A percentile compares a stretch with the other conserved stretches of the same genome.
phyloP scores from a whole-genome alignment of 495 filamentous ascomycete genomes.

The Tuber aestivum region DNA sequence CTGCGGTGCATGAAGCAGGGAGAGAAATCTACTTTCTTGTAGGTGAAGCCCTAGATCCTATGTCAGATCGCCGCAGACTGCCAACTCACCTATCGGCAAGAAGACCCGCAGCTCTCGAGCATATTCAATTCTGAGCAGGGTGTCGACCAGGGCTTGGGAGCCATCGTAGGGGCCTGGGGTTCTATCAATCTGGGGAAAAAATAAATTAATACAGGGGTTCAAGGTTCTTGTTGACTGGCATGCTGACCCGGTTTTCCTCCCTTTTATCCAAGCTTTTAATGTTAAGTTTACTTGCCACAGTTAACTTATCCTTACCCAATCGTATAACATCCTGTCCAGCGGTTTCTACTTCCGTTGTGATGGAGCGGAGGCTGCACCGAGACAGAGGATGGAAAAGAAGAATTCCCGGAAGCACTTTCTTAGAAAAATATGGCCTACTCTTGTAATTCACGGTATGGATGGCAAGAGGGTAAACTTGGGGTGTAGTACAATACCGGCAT shows the following conservation, averaged over 20 bases:
- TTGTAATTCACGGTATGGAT: background rate
- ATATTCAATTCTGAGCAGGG: background rate
- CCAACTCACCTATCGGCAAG: background rate
- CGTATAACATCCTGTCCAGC: background rate
- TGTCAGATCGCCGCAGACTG: background rate
- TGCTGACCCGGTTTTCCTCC: background rate
- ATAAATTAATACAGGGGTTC: background rate
- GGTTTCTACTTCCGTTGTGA: background rate
- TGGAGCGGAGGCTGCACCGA: background rate
- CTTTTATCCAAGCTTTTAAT: background rate
- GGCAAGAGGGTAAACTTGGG: background rate
- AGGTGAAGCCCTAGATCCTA: background rate
- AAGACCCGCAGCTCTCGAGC: background rate
- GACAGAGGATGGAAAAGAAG: background rate
- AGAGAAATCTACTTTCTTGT: background rate
- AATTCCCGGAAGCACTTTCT: background rate
- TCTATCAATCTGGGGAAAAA: background rate
- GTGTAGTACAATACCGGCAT: background rate
- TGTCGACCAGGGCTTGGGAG: background rate
- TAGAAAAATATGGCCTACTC: background rate
- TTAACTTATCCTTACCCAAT: background rate
- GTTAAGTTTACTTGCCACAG: background rate
- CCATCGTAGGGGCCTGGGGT: background rate
- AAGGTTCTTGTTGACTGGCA: background rate
- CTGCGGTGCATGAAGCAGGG: background rate